Evolutionary conservation across 2,329 filamentous ascomycete species (phyloP), one percentile per base, ranked within the genome.

Genomic region (Exserohilum turcica): DNA sequence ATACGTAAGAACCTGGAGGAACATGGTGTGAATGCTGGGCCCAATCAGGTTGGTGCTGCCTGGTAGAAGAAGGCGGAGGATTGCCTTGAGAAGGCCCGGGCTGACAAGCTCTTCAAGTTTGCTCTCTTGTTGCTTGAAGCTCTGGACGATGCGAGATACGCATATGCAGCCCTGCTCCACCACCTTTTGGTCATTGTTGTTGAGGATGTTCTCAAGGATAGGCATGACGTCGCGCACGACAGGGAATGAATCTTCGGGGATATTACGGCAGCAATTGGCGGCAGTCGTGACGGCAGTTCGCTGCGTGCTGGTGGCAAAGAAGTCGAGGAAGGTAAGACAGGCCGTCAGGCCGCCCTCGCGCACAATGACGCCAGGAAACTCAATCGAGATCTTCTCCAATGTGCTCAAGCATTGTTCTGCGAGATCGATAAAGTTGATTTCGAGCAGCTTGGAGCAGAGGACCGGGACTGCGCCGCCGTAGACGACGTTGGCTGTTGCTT

Each of bases 351-450:
- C 94, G 43, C 94, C 95, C 77, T 97, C 94, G 45, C 92, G 89
- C 38, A 99, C 94, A 64, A 99, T 99, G 50, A 91, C 92, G 3
- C 90, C 87, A 1, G 94, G 94, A 70, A 96, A 99, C 71, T 99
- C 94, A 51, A 93, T 86, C 0, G 94, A 99, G 43, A 99, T 97
- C 77, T 97, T 99, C 72, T 97, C 92, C 47, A 99, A 80, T 0
- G 94, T 99, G 78, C 92, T 99, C 43, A 99, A 79, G 52, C 94
- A 92, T 78, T 99, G 95, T 77, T 99, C 94, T 32, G 95, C 95
- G 48, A 99, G 81, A 74, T 99, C 94, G 72, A 99, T 99, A 74
- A 93, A 99, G 57, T 93, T 89, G 39, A 97, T 97, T 75, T 97
- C 92, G 56, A 97, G 81, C 27, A 99, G 81, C 76, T 97, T 99